Conservation (phyloP, 768 basidiomycete species). For the Leccinum sublutescens region DNA sequence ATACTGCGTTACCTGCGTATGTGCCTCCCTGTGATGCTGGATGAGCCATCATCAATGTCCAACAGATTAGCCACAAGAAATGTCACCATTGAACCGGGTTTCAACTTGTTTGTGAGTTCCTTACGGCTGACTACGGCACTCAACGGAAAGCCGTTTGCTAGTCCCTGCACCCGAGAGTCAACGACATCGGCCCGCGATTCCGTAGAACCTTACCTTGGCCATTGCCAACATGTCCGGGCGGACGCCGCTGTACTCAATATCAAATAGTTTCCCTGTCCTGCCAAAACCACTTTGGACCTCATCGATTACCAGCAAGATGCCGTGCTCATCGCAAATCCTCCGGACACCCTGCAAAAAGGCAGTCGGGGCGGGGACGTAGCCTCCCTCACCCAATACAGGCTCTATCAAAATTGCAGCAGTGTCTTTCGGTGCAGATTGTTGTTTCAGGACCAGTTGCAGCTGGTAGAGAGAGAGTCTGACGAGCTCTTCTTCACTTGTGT, state of each 20-base stretch:
- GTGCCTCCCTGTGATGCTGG: slow-evolving; percentile 64
- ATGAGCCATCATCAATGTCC: slow-evolving; percentile 8
- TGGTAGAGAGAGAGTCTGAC: slow-evolving; percentile 70
- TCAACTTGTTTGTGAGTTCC: slow-evolving; percentile 76
- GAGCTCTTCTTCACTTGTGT: slow-evolving; percentile 56
- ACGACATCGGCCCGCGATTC: neutral
- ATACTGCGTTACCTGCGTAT: slow-evolving; percentile 89
- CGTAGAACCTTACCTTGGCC: slow-evolving; percentile 64
- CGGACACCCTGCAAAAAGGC: slow-evolving; percentile 80
- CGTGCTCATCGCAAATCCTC: slow-evolving; percentile 82
- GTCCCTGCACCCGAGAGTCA: slow-evolving; percentile 44
- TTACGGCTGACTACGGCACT: slow-evolving; percentile 80
- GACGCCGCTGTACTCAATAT: slow-evolving; percentile 81
- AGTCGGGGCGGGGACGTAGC: slow-evolving; percentile 85
- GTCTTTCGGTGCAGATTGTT: slow-evolving; percentile 80
- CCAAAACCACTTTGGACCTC: slow-evolving; percentile 92
- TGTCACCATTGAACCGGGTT: slow-evolving; percentile 75
- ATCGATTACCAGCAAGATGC: slow-evolving; percentile 80
- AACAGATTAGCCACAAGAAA: neutral
- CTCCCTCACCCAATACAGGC: slow-evolving; percentile 93
- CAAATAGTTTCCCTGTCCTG: slow-evolving; percentile 79
- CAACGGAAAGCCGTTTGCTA: slow-evolving; percentile 93
- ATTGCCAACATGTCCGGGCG: slow-evolving; percentile 85
- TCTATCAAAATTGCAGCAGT: slow-evolving; percentile 94
- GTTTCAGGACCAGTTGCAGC: slow-evolving; percentile 72